Percentiles rank a stretch among this genome's conserved stretches.
Conservation (phyloP, 108 stramenopile species). For the Epithemia pelagica region DNA sequence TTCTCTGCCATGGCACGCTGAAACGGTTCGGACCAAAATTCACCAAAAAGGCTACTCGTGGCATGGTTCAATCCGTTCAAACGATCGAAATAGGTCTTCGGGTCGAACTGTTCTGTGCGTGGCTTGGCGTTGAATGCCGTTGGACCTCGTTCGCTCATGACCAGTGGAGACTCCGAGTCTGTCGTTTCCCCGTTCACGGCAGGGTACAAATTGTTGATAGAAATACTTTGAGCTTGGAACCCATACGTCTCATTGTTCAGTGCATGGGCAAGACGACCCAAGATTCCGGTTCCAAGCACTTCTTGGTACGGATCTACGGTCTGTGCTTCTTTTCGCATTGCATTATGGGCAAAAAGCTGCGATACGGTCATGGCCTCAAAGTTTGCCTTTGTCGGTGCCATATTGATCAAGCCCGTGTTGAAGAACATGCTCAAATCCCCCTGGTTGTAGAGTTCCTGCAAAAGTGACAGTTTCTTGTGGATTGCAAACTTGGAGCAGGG, state of each 20-base stretch:
- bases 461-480: constrained; percentile 19
- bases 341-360: constrained; percentile 59
- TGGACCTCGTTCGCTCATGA: neutral
- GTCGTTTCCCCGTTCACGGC: neutral
- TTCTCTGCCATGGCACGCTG: constrained; percentile 11
- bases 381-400: constrained; percentile 13
- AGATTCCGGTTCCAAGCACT: constrained; percentile 28
- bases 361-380: constrained; percentile 9
- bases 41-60: constrained; percentile 23
- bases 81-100: neutral
- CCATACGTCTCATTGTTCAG: neutral
- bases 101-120: neutral
- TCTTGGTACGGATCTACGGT: constrained; percentile 31
- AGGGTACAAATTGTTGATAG: neutral
- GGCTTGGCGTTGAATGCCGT: constrained; percentile 1
- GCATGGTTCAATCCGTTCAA: neutral
- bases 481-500: constrained; percentile 38
- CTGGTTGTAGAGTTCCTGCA: constrained; percentile 30
- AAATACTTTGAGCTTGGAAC: neutral
- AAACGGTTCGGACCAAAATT: constrained; percentile 30
- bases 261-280: constrained; percentile 11
- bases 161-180: neutral
- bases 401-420: constrained; percentile 28
- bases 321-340: constrained; percentile 27
- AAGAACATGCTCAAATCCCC: constrained; percentile 38